Evolutionary conservation across 805 yeast genomes (phyloP), one percentile per base, ranked within the genome.

Genomic region (Candida palmyrensis): DNA sequence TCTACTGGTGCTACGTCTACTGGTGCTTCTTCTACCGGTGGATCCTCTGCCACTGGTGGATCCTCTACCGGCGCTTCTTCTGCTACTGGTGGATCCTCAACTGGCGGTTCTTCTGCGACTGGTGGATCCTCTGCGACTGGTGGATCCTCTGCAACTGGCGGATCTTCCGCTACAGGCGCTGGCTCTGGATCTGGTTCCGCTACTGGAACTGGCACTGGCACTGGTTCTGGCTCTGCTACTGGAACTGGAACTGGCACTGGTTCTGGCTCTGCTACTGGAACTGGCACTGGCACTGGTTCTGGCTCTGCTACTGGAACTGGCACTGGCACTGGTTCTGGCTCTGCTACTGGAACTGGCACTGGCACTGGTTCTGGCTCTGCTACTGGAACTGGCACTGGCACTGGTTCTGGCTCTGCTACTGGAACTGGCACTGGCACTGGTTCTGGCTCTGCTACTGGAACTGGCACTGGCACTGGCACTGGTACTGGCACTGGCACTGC

Each of bases 61-160:
- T 15, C 19, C n/a, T 16, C 30, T 15, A 28, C 30, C 16, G 21
- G 21, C 10, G 10, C 25, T 21, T 14, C 35, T 20, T 26, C 35
- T 15, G 22, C 34, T 9, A 17, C 38, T 30, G 34, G 29, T 14
- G 29, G 16, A 7, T 23, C 35, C 6, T 35, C 38, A 4, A 20
- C 38, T 24, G 28, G 26, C n/a, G 26, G 15, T 10, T 30, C 35
- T 25, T 35, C 38, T 23, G 35, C 11, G 16, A 9, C 32, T 17
- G 33, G 36, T 6, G 23, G 29, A n/a, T 8, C 29, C n/a, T 30
- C 36, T 14, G 5, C 31, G 18, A 7, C 26, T 8, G 9, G 30
- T 17, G 30, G 24, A 8, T 18, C 27, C 15, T 18, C 27, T 5
- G 18, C 38, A 9, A 23, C 29, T 11, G 28, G 16, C 9, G 30